Conservation (phyloP, 192 early-diverging fungal species). For the Radiomyces spectabilis region DNA sequence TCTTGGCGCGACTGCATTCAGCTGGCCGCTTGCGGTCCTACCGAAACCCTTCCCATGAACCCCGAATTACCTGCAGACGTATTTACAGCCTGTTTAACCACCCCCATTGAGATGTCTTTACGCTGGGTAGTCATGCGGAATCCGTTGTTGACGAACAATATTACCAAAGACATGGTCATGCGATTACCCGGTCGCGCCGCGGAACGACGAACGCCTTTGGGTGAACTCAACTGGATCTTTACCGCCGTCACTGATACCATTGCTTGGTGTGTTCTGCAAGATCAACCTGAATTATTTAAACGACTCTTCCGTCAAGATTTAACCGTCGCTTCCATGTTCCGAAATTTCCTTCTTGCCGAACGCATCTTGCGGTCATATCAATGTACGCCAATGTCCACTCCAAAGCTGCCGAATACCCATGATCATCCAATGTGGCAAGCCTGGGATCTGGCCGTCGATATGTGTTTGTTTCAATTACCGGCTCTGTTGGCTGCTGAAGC, state of each 20-base stretch:
- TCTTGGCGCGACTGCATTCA: conserved; percentile 78
- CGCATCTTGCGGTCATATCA: conserved; percentile 93
- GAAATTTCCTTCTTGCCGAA: conserved; percentile 94
- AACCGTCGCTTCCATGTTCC: conserved; percentile 87
- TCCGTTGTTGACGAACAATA: conserved; percentile 57
- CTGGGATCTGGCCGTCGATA: conserved; percentile 92
- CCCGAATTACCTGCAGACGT: conserved; percentile 95
- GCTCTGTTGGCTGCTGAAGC: conserved; percentile 48
- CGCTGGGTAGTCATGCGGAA: conserved; percentile 88
- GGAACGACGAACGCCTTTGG: conserved; percentile 89
- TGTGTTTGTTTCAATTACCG: conserved; percentile 88
- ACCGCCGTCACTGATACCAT: conserved; percentile 98
- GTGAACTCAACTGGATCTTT: conserved; percentile 99
- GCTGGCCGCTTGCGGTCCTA: conserved; percentile 81
- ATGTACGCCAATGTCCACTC: conserved; percentile 86
- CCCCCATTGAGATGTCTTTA: conserved; percentile 89
- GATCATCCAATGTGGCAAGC: conserved; percentile 95
- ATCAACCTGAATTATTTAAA: conserved; percentile 80
- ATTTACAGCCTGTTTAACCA: conserved; percentile 94
- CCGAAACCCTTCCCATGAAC: conserved; percentile 85
- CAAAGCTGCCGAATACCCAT: conserved; percentile 81
- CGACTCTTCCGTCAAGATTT: conserved; percentile 90
- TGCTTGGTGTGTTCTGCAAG: conserved; percentile 84
- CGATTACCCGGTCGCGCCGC: conserved; percentile 80
- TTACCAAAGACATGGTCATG: conserved; percentile 83